Conservation (phyloP, 169 alveolate species). For the Ichthyophthirius multifiliis region DNA sequence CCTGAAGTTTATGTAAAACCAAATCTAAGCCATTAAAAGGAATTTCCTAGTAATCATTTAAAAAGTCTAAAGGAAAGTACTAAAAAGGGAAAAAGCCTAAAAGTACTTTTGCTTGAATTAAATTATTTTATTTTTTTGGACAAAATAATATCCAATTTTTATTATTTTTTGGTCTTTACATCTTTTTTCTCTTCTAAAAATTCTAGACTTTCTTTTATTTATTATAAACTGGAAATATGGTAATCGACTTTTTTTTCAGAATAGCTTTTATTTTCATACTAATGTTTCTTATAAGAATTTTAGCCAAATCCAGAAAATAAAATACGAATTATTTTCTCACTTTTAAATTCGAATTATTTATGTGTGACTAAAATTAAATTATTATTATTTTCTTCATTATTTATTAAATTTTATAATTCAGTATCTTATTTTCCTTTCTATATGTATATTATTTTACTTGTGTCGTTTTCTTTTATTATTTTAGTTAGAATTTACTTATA, state of each 20-base stretch:
- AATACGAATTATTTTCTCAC: too few relatives aligned
- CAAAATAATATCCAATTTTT: not conserved
- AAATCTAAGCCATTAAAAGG: not conserved
- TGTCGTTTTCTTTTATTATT: too few relatives aligned
- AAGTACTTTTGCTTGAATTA: not conserved
- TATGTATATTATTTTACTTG: too few relatives aligned
- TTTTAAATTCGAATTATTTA: too few relatives aligned
- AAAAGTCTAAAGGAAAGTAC: not conserved
- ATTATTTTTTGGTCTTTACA: not conserved
- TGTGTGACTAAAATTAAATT: too few relatives aligned
- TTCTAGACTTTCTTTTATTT: not conserved
- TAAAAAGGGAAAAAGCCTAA: not conserved
- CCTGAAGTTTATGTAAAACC: not conserved
- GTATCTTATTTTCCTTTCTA: too few relatives aligned
- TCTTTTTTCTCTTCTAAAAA: not conserved
- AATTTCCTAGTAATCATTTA: not conserved
- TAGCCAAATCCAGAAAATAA: too few relatives aligned
- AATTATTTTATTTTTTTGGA: not conserved
- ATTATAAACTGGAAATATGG: not conserved
- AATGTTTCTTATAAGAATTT: too few relatives aligned
- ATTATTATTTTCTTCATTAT: too few relatives aligned
- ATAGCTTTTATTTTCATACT: not conserved
- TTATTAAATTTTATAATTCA: too few relatives aligned
- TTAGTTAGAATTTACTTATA: too few relatives aligned
- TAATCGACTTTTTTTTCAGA: not conserved